Conservation (phyloP, 164 flowering plant species). For the Tetracentron sinense region DNA sequence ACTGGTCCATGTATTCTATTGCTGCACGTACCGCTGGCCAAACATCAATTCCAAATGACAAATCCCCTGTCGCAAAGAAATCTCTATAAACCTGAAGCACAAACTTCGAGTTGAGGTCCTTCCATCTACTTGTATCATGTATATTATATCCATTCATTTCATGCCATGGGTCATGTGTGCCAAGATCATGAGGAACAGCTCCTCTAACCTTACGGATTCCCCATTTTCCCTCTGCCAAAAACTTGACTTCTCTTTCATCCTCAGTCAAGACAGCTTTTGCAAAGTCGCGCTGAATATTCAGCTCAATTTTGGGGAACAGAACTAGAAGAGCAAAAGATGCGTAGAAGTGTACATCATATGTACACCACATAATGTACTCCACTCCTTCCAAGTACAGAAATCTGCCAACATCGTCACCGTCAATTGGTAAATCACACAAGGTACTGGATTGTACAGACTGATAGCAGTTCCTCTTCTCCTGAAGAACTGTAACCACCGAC, state of each 20-base stretch:
- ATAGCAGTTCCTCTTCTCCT: slow-evolving; percentile 8
- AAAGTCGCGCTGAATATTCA: slow-evolving; percentile 84
- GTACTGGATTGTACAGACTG: neutral
- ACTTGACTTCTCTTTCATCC: slow-evolving; percentile 79
- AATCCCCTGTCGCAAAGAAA: slow-evolving; percentile 77
- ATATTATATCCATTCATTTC: slow-evolving; percentile 96
- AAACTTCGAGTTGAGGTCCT: slow-evolving; percentile 85
- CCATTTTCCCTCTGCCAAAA: slow-evolving; percentile 72
- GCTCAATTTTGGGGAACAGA: slow-evolving; percentile 81
- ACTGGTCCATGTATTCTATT: slow-evolving; percentile 90
- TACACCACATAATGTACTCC: slow-evolving; percentile 93
- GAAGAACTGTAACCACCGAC: slow-evolving; percentile 8
- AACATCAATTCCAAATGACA: slow-evolving; percentile 79
- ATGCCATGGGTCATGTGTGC: slow-evolving; percentile 89
- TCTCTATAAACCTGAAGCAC: slow-evolving; percentile 95
- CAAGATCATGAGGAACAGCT: slow-evolving; percentile 91
- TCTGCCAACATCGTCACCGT: slow-evolving; percentile 70
- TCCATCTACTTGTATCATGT: slow-evolving; percentile 91
- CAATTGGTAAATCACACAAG: slow-evolving; percentile 20
- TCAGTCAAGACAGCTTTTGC: slow-evolving; percentile 85
- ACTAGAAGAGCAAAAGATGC: slow-evolving; percentile 88
- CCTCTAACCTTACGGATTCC: slow-evolving; percentile 89
- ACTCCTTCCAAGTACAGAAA: slow-evolving; percentile 90
- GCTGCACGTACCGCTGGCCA: slow-evolving; percentile 96
- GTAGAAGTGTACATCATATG: slow-evolving; percentile 94